Evolutionary conservation across 2,329 filamentous ascomycete species (phyloP).

Genomic region (Fusarium tanahbumbuense): DNA sequence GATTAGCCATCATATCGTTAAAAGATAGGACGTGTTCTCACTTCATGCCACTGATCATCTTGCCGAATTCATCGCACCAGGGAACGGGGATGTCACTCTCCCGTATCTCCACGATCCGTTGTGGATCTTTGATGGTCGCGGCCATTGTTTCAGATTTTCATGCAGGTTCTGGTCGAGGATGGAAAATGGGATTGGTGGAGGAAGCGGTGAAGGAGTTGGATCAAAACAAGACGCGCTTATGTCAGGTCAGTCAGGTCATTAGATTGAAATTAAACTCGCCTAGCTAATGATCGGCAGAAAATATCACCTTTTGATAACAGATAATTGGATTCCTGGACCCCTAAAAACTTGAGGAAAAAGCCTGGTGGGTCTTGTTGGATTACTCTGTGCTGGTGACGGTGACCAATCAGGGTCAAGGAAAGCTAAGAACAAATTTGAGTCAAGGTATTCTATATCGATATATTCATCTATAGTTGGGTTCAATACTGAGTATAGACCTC

Average conservation of each 20-base stretch:
- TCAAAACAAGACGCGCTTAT: not conserved
- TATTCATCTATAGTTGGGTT: not conserved
- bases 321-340: not conserved
- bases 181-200: slow-evolving; percentile 2
- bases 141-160: slow-evolving; percentile 5
- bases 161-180: not conserved
- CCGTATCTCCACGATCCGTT: slow-evolving; percentile 8
- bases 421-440: not conserved
- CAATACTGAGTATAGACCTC: not conserved
- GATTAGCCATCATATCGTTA: rapidly evolving
- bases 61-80: slow-evolving; percentile 25
- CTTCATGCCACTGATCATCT: slow-evolving; percentile 30
- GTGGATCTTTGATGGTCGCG: not conserved
- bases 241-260: not conserved
- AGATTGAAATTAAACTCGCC: not conserved
- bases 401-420: not conserved
- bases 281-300: not conserved
- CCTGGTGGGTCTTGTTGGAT: not conserved
- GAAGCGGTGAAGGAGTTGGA: not conserved
- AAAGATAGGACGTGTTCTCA: not conserved
- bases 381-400: not conserved
- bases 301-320: not conserved
- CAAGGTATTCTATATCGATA: not conserved
- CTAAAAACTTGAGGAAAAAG: not conserved
- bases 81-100: slow-evolving; percentile 10